Base-by-base conservation (phyloP, 2,329 filamentous ascomycete genomes). In the Knoxdaviesia proteae region DNA sequence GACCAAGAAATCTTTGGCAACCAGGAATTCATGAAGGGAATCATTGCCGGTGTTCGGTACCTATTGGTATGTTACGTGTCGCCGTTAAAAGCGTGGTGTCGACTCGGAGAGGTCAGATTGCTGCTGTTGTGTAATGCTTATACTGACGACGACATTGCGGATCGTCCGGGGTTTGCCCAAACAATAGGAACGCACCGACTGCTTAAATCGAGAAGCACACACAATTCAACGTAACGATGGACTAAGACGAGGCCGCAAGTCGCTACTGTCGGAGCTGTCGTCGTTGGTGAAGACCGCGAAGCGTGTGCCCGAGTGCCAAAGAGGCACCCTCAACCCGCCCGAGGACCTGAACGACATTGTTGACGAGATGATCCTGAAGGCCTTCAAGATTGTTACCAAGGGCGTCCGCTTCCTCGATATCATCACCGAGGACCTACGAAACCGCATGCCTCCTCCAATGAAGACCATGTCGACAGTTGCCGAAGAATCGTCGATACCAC, bases 351-450 rank as follows among this genome's bases (percentile, higher is more conserved):
- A 84, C 52, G 74, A 81, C 51, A 73, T 88, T 45, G 73, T 94
- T 45, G 88, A 96, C 53, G 83, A 94, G 56, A 84, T 96, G 73
- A 81, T 96, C 30, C 63, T 93, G 42, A 90, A 87, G 57, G 87
- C 87, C 0, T 96, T 94, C 64, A 86, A 82, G 54, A 86, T 96
- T 42, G 82, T 94, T n/a, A 88, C 79, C 40, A 78, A 88, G 52
- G 86, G 83, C 9, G 84, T 94, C 31, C 72, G 80, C 38, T 96
- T 98, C 53, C 68, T 94, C 37, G 90, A 98, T 51, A 69, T 88
- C 2, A 77, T 90, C 62, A 78, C 82, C 35, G 80, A 75, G 10
- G 72, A 78, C 50, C 59, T 65, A 8, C 44, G 44, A 35, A 36
- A 44, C 11, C 34, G 42, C 8, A 34, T 45, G 32, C 45, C 45